Evolutionary conservation across 2,329 filamentous ascomycete species (phyloP), one percentile per base, ranked within the genome.

Genomic region (Arthrobotrys musiformis): DNA sequence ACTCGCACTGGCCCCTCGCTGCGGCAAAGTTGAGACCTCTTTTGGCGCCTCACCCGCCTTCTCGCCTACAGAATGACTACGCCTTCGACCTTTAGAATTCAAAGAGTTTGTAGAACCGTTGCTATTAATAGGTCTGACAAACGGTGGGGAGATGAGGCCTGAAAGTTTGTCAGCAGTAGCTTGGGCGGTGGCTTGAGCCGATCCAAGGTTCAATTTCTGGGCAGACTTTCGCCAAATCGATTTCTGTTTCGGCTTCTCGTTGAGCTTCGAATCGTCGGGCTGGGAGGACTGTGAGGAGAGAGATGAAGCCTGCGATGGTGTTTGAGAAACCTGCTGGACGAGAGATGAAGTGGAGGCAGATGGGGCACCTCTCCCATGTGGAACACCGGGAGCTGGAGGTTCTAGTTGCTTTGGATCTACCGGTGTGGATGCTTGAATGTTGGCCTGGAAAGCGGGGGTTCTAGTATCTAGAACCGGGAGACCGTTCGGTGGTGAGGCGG

Each of bases 361-460:
- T 52, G 81, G 77, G 8, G 78, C 78, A n/a, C 67, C 79, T 48
- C 56, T 79, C 13, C 82, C 82, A 6, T 82, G 80, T 48, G 85
- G 84, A 30, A 82, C 81, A 19, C 79, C 17, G 4, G 63, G 64
- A 33, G 33, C 81, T 40, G 15, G 30, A 24, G 54, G 33, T 40
- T 84, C 83, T 0, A 81, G 79, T 7, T 79, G 80, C 15, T 72
- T 74, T 54, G 84, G 83, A 33, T 85, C 85, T n/a, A 83, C 84
- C 2, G 83, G 82, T 8, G 84, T 84, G 75, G 84, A 86, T 73
- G 86, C 85, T 73, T 84, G 82, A 5, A 84, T 84, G 69, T 85
- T 83, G 70, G 78, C 63, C 81, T 82, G 66, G 35, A 72, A 67
- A 22, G 61, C 19, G 13, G 68, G 67, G 1, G 70, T 78, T 5